Conservation (phyloP, 1,139 yeast genomes). For the Scheffersomyces parashehatae region DNA sequence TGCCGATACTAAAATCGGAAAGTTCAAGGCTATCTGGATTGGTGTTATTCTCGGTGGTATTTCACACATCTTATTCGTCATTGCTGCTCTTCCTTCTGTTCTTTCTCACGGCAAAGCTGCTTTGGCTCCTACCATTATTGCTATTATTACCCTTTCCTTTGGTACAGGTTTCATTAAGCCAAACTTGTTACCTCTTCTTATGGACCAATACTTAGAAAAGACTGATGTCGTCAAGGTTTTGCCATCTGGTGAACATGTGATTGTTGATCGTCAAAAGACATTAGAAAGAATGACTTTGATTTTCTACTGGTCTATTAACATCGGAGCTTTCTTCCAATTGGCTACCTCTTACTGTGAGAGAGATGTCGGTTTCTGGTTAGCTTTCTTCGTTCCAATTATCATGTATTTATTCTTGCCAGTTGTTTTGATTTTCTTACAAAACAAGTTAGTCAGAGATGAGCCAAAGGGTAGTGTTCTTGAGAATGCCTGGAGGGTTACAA, state of each 20-base stretch:
- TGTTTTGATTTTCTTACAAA: constrained; percentile 39
- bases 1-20: constrained; percentile 22
- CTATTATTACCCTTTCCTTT: constrained; percentile 19
- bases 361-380: constrained; percentile 75
- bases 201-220: constrained; percentile 54
- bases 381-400: constrained; percentile 60
- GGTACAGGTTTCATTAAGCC: constrained; percentile 56
- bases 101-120: constrained; percentile 17
- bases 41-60: constrained; percentile 25
- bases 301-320: constrained; percentile 78
- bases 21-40: constrained; percentile 22
- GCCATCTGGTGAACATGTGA: constrained; percentile 64
- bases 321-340: constrained; percentile 76
- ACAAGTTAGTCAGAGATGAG: constrained; percentile 36
- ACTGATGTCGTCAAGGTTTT: constrained; percentile 59
- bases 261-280: constrained; percentile 70
- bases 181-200: constrained; percentile 50
- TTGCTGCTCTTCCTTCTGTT: constrained; percentile 21
- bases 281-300: constrained; percentile 73
- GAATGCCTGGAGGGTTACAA: constrained; percentile 41
- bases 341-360: constrained; percentile 77
- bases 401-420: constrained; percentile 51
- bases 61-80: constrained; percentile 22
- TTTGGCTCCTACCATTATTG: constrained; percentile 18
- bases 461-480: constrained; percentile 52